Percentiles rank a stretch among this genome's conserved stretches.
phyloP scores from a whole-genome alignment of 768 basidiomycete species.

The Hericium erinaceus region DNA sequence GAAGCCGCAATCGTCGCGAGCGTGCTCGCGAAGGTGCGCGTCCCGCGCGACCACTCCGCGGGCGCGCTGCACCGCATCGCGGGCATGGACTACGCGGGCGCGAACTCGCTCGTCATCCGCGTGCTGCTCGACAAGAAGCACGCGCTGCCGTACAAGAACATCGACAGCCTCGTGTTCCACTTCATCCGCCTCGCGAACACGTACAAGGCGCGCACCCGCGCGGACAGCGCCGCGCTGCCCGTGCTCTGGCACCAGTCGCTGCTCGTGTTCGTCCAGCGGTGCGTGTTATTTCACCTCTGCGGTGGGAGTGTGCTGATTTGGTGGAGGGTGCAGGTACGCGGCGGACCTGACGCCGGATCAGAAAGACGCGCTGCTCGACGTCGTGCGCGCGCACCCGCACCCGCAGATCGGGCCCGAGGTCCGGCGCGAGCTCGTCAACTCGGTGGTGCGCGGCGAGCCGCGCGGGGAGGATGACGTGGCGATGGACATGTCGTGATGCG shows the following conservation, averaged over 20 bases:
- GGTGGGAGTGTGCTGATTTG: neutral
- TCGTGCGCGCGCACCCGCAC: conserved; percentile 79
- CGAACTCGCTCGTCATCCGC: conserved; percentile 95
- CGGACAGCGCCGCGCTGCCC: conserved; percentile 76
- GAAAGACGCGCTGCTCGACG: conserved; percentile 94
- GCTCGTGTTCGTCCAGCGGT: conserved; percentile 91
- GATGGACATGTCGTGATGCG: conserved; percentile 35
- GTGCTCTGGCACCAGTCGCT: conserved; percentile 98
- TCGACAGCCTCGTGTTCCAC: conserved; percentile 96
- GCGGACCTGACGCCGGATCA: conserved; percentile 94
- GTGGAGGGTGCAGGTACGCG: conserved; percentile 61
- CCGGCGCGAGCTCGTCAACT: conserved; percentile 81
- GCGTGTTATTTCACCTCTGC: conserved; percentile 9
- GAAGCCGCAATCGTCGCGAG: conserved; percentile 94
- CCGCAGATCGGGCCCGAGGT: conserved; percentile 85
- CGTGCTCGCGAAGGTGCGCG: conserved; percentile 79
- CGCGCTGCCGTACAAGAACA: conserved; percentile 94
- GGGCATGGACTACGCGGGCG: conserved; percentile 93
- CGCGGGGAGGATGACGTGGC: conserved; percentile 41
- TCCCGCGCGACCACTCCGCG: conserved; percentile 94
- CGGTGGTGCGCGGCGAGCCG: conserved; percentile 78
- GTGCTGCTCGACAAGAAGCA: conserved; percentile 97
- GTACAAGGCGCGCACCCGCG: conserved; percentile 63
- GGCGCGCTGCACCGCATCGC: conserved; percentile 90
- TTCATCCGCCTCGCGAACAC: conserved; percentile 94